phyloP scores from a whole-genome alignment of 2,329 filamentous ascomycete species.

The Fusarium sp. region DNA sequence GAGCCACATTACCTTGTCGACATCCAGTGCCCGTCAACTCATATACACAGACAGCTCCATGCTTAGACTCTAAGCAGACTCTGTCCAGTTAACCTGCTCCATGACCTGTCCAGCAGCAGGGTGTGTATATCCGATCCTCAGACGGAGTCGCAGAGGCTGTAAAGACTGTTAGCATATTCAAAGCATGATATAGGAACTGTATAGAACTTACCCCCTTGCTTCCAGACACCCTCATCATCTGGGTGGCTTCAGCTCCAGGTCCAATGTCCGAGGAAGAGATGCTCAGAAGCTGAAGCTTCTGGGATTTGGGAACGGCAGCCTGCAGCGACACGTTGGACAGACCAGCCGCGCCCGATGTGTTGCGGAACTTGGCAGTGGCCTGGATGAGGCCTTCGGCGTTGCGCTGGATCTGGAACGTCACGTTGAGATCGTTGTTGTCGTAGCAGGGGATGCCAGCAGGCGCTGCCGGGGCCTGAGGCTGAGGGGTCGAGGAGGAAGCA shows the following conservation, averaged over 20 bases:
- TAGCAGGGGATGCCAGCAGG: conserved; percentile 79
- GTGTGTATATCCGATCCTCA: conserved; percentile 85
- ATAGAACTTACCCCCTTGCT: conserved; percentile 85
- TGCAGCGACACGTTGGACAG: conserved; percentile 86
- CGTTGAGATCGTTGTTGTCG: conserved; percentile 83
- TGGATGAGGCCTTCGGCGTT: conserved; percentile 84
- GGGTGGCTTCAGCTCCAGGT: conserved; percentile 84
- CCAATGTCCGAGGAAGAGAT: conserved; percentile 85
- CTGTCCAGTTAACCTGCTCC: conserved; percentile 97
- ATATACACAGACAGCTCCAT: conserved; percentile 4
- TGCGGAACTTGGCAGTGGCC: conserved; percentile 85
- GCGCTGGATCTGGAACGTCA: conserved; percentile 87
- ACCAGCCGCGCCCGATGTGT: conserved; percentile 72
- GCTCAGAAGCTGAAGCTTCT: conserved; percentile 91
- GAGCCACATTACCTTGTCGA: conserved; percentile 34
- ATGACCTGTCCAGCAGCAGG: conserved; percentile 77
- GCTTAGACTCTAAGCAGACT: conserved; percentile 64
- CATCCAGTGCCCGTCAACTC: conserved; percentile 8
- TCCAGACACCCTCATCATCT: conserved; percentile 88
- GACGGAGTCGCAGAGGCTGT: conserved; percentile 84
- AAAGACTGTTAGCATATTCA: conserved; percentile 5
- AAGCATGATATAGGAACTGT: neutral
- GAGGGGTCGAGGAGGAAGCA: conserved; percentile 61
- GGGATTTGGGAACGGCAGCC: conserved; percentile 95
- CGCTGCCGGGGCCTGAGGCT: conserved; percentile 48